Evolutionary conservation across 495 filamentous ascomycete genomes (phyloP).

Genomic region (Emericellopsis terricola): DNA sequence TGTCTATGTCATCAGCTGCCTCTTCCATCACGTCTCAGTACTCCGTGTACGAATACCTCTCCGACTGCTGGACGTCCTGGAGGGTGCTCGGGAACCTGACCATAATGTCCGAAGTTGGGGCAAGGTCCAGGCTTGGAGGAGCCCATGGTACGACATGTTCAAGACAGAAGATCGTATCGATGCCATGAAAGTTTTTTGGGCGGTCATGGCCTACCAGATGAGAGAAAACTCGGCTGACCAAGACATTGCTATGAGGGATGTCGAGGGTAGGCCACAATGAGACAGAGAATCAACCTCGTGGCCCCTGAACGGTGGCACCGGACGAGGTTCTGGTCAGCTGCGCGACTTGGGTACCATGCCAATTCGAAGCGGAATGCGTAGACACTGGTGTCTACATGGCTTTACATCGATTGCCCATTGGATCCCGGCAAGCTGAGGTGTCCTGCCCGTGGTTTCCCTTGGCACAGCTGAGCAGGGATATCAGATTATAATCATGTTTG

Average conservation of each 20-base stretch:
- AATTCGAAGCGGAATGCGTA: too few relatives aligned
- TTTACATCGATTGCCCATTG: too few relatives aligned
- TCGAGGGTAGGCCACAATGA: too few relatives aligned
- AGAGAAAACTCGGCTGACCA: conserved; percentile 19
- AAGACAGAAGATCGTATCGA: conserved; percentile 45
- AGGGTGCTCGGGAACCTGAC: conserved; percentile 12
- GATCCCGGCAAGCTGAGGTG: too few relatives aligned
- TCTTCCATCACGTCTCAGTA: conserved; percentile 71
- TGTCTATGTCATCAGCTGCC: conserved; percentile 63
- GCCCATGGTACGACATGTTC: conserved; percentile 66
- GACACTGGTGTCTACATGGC: too few relatives aligned
- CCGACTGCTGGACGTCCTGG: conserved; percentile 37
- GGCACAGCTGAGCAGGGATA: too few relatives aligned
- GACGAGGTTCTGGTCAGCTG: too few relatives aligned
- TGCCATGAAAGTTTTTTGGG: conserved; percentile 58
- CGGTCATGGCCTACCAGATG: conserved; percentile 54
- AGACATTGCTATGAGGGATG: conserved; percentile 1
- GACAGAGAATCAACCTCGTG: too few relatives aligned
- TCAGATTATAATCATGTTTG: too few relatives aligned
- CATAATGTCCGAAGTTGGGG: conserved; percentile 23
- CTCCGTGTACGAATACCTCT: conserved; percentile 55
- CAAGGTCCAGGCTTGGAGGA: conserved; percentile 44
- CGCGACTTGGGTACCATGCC: too few relatives aligned
- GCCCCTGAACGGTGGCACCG: too few relatives aligned
- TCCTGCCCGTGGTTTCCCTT: too few relatives aligned